Base-by-base conservation (phyloP, 2,329 filamentous ascomycete species). In the Penicillium verrucosum region DNA sequence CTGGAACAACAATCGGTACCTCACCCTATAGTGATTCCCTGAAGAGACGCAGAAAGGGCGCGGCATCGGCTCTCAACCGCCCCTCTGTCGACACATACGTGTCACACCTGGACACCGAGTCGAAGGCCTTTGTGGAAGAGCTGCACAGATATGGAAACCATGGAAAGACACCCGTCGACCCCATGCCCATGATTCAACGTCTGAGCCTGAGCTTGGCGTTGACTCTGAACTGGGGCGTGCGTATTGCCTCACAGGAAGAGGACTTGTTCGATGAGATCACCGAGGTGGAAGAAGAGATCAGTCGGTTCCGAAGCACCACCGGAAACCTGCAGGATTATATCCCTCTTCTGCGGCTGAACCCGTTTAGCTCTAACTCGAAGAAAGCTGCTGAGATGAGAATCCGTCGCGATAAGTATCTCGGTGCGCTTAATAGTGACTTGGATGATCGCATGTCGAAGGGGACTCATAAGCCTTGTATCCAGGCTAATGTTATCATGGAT, bases 301-400 rank as follows among this genome's bases (percentile, higher is more conserved):
- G 85, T 53, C 87, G 87, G 60, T 86, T 91, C 61, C 78, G 89
- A 44, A 88, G 83, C n/a, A 91, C 88, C 1, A 89, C 86, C 49
- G 89, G 90, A 66, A 92, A 92, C 66, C 87, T 88, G 79, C 87
- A 90, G 65, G 89, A 93, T 67, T 92, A 92, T 61, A 82, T 92
- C 7, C 89, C 89, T 0, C 68, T 92, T 0, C 68, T 92, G 61
- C 81, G 89, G n/a, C 63, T 87, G 7, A 87, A 87, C 57, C 85
- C 85, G 0, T 82, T 88, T 63, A 86, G 77, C 61, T 70, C 74
- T n/a, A 84, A 84, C 25, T 84, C 81, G 0, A 75, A 78, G 56
- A 82, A 80, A 62, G 85, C 85, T 0, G 78, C 79, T 1, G 84
- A 87, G 61, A 84, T 86, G 79, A 76, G 85, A 21, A 74, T 75